Conservation (phyloP, 139 green algal genomes). For the Asterochloris sp. region DNA sequence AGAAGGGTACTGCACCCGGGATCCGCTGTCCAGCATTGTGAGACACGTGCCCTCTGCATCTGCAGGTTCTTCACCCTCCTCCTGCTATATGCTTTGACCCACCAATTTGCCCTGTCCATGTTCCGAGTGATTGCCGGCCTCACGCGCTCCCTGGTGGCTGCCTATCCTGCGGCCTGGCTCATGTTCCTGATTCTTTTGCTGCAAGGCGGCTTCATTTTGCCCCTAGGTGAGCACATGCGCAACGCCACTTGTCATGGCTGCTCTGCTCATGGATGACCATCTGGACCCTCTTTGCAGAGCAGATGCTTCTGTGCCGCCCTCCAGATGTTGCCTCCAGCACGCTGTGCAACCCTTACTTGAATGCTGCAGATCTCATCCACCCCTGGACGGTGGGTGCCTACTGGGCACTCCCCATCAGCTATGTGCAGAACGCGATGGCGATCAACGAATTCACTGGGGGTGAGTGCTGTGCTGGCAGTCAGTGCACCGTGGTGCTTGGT, state of each 20-base stretch:
- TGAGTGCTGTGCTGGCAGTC: neutral
- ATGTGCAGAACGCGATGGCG: conserved; percentile 15
- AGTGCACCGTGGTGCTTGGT: neutral
- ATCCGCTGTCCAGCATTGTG: too few species aligned
- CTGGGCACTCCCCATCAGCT: conserved; percentile 18
- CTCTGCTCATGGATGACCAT: neutral
- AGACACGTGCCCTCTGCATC: too few species aligned
- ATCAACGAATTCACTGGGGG: conserved; percentile 25
- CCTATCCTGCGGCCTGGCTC: conserved; percentile 14
- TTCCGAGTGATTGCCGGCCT: conserved; percentile 26
- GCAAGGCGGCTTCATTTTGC: conserved; percentile 16
- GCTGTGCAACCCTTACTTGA: neutral
- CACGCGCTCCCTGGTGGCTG: conserved; percentile 6
- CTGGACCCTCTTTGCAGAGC: too few species aligned
- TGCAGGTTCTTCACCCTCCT: conserved; percentile 48
- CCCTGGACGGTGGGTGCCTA: conserved; percentile 9
- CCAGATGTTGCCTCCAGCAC: too few species aligned
- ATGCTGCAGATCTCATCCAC: conserved; percentile 14
- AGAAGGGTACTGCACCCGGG: too few species aligned
- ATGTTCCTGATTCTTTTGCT: conserved; percentile 22
- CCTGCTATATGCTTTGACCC: conserved; percentile 24
- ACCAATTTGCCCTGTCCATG: conserved; percentile 13
- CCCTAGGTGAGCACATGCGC: conserved; percentile 3
- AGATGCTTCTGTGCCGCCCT: too few species aligned
- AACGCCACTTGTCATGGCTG: neutral